Percentiles rank a stretch among this genome's conserved stretches.
Conservation (phyloP, 768 basidiomycete genomes). For the Amanita jacksonii region DNA sequence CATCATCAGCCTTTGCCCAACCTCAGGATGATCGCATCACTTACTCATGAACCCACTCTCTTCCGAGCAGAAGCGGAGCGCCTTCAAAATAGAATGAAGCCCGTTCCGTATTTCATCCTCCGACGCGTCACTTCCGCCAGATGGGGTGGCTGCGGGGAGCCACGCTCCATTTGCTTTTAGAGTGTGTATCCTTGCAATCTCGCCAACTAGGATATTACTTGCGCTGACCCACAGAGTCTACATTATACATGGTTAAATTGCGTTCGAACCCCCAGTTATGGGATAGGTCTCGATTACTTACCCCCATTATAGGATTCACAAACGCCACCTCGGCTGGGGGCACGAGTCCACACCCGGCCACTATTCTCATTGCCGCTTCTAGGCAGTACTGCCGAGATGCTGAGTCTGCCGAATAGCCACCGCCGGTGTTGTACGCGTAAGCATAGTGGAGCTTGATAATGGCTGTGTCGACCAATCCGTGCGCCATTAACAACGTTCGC, state of each 20-base stretch:
- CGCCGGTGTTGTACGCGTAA: constrained; percentile 17
- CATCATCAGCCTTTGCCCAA: neutral
- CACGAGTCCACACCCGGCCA: constrained; percentile 22
- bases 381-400: constrained; percentile 35
- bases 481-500: constrained; percentile 32
- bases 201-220: constrained; percentile 36
- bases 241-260: neutral
- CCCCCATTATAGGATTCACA: constrained; percentile 44
- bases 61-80: constrained; percentile 33
- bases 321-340: constrained; percentile 29
- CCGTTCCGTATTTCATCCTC: constrained; percentile 35
- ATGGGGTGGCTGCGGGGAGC: constrained; percentile 14
- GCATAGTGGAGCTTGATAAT: constrained; percentile 44
- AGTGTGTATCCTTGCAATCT: constrained; percentile 33
- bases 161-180: constrained; percentile 17
- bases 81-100: constrained; percentile 29
- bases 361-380: constrained; percentile 31
- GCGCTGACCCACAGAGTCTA: constrained; percentile 40
- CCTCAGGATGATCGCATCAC: constrained; percentile 14
- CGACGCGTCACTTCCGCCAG: constrained; percentile 12
- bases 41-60: constrained; percentile 37
- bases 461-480: constrained; percentile 38
- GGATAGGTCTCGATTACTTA: constrained; percentile 22
- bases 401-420: constrained; percentile 17
- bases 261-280: too few species aligned